These are phyloP conservation scores for Aspergillus costaricaensis DNA, from an alignment of 2,329 filamentous ascomycete species.

Conservation along the genomic window DNA sequence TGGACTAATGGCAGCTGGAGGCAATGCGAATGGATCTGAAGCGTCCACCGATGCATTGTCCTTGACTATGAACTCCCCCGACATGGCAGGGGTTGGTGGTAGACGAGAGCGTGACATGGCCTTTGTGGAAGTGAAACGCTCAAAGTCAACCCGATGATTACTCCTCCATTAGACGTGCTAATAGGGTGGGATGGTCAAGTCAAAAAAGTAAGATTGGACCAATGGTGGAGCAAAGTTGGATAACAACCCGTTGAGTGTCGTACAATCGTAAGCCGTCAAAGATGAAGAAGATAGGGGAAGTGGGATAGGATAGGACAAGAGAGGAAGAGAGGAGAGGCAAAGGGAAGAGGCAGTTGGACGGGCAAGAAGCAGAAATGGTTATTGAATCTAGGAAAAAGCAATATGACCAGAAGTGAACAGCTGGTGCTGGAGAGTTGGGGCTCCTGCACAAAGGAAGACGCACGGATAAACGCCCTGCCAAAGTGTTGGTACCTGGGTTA, in stretches of 20 bases:
- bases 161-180: neutral
- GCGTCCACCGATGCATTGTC: slow-evolving; percentile 34
- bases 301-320: neutral
- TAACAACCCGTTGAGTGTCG: slow-evolving; percentile 11
- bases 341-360: neutral
- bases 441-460: neutral
- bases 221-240: slow-evolving; percentile 6
- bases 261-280: slow-evolving; percentile 8
- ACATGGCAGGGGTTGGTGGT: slow-evolving; percentile 43
- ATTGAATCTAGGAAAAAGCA: neutral
- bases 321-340: neutral
- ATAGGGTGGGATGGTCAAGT: neutral
- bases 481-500: neutral
- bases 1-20: slow-evolving; percentile 39
- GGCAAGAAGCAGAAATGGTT: neutral
- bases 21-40: slow-evolving; percentile 38
- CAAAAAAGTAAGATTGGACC: slow-evolving; percentile 1
- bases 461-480: neutral
- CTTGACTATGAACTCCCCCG: slow-evolving; percentile 41
- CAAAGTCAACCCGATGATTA: neutral
- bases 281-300: neutral
- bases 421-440: neutral
- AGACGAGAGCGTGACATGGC: slow-evolving; percentile 38
- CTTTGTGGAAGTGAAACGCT: neutral
- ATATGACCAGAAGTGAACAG: neutral